Evolutionary conservation across 345 rosid species (phyloP), one percentile per base, ranked within the genome.

Genomic region (Eutrema japonicum): DNA sequence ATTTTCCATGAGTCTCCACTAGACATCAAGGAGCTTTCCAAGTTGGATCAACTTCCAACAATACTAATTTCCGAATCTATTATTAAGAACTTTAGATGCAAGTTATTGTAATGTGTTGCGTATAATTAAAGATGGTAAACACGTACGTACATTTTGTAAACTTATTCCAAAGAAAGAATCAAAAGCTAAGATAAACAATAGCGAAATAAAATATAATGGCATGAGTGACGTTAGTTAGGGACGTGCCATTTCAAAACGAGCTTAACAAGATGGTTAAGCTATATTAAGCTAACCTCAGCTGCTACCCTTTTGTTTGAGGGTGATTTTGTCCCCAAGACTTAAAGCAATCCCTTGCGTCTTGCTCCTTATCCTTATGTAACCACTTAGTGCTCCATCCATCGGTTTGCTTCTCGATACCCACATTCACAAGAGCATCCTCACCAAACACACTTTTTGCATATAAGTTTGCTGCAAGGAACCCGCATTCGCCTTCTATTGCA

Each of bases 311-410:
- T 78, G 81, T 64, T 78, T 78, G 71, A 78, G 81, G 38, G 81
- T 16, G 16, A 16, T 16, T 16, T 16, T 16, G 16, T 16, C 81
- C 0, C 81, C 78, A 43, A 78, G 81, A 41, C 78, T 78, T 62
- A 91, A 84, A 43, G 97, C 97, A 69, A 91, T 91, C 37, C 97
- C 97, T 78, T 91, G 97, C 35, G 97, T 91, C 80, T 91, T 91
- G 80, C 97, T 91, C 73, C 97, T 75, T 82, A 91, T 91, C 79
- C 97, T 84, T 77, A 91, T 89, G 81, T 86, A 91, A 47, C 97
- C 97, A 45, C 91, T 86, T 10, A 91, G 84, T 69, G 86, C 84
- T 51, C 88, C 91, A 55, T 51, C 88, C 91, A 55, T 87, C 97
- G 0, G 56, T 49, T 71, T 83, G 96, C 71, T 87, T 91, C 83